Percentiles rank a stretch among this genome's conserved stretches.
phyloP scores from a whole-genome alignment of 75 land plant genomes.

The Cryptomeria japonica region DNA sequence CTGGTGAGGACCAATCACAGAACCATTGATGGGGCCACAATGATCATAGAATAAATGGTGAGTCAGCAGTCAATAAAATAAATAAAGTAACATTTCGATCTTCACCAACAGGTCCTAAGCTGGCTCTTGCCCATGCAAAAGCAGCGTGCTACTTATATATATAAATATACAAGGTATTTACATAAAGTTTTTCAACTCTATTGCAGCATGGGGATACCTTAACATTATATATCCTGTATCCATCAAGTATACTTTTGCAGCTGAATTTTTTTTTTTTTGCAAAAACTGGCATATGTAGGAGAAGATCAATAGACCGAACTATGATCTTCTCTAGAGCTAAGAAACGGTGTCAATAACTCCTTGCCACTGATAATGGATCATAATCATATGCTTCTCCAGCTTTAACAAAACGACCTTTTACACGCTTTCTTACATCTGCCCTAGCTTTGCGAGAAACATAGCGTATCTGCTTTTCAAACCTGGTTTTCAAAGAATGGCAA shows the following conservation, averaged over 20 bases:
- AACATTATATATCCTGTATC: neutral
- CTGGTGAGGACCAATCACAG: constrained; percentile 8
- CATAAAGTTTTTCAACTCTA: neutral
- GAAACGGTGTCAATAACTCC: constrained; percentile 21
- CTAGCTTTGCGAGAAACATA: constrained; percentile 59
- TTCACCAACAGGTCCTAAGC: constrained; percentile 6
- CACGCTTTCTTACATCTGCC: constrained; percentile 48
- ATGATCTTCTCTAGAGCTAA: neutral
- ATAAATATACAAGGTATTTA: neutral
- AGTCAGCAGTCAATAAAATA: neutral
- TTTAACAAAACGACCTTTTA: constrained; percentile 57
- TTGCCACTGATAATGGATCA: constrained; percentile 41
- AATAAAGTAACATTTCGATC: neutral
- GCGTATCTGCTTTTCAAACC: constrained; percentile 55
- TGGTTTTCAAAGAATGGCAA: constrained; percentile 17
- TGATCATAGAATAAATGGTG: neutral
- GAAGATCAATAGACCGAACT: neutral
- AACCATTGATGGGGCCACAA: constrained; percentile 1
- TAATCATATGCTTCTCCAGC: constrained; percentile 60
- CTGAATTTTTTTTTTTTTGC: neutral
- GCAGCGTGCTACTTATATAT: neutral
- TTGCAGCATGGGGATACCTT: constrained; percentile 4
- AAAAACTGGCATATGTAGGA: neutral
- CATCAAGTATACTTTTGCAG: neutral
- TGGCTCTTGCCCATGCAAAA: neutral